Conservation (phyloP, 306 rosid genomes). For the Luffa acutangula region DNA sequence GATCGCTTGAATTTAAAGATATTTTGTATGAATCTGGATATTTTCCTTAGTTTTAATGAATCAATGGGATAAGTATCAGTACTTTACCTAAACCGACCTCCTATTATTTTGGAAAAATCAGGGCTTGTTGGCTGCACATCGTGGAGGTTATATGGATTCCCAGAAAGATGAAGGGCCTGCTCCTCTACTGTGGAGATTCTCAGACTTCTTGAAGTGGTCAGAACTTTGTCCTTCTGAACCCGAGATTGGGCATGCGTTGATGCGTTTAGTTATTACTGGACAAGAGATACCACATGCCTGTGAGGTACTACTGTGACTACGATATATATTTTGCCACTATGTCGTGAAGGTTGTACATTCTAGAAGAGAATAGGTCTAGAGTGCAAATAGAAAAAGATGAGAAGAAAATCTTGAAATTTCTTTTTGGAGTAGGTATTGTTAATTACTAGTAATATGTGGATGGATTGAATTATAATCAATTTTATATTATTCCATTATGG, state of each 20-base stretch:
- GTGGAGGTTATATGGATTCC: conserved; percentile 96
- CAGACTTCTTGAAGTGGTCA: conserved; percentile 98
- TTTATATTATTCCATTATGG: background rate
- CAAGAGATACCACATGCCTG: conserved; percentile 98
- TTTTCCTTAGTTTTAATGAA: background rate
- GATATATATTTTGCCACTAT: background rate
- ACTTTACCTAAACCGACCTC: conserved; percentile 4
- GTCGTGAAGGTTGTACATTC: background rate
- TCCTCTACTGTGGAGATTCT: conserved; percentile 88
- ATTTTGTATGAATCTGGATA: background rate
- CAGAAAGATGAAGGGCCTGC: conserved; percentile 99
- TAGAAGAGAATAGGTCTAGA: background rate
- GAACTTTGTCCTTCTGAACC: conserved; percentile 94
- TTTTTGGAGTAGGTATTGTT: background rate
- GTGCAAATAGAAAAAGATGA: background rate
- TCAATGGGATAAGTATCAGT: background rate
- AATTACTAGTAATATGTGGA: background rate
- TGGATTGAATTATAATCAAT: background rate
- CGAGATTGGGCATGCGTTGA: conserved; percentile 90
- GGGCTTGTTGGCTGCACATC: conserved; percentile 98
- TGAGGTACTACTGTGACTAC: conserved; percentile 49
- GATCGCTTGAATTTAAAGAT: background rate
- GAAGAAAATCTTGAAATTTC: background rate
- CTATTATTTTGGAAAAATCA: conserved; percentile 18
- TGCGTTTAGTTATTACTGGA: conserved; percentile 99